Base-by-base conservation (phyloP, 1,284 basidiomycete species). In the Irpex sp. region DNA sequence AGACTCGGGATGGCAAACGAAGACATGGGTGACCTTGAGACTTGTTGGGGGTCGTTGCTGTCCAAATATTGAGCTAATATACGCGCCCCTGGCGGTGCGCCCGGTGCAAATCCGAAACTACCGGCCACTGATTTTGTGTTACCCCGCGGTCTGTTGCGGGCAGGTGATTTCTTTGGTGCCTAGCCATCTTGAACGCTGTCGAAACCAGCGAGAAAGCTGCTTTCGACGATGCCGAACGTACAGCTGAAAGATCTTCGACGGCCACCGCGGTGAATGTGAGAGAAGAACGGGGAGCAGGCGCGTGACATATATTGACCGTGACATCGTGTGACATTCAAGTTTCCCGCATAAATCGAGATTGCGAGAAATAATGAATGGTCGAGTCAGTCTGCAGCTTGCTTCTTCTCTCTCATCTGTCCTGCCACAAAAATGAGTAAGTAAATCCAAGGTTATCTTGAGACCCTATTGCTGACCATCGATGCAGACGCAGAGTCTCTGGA, bases 401-500 rank as follows among this genome's bases (percentile, higher is more conserved):
- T 19, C 19, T 4, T 51, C 19, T 21, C 49, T 9, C 53, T 36
- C 21, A 17, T 15, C 26, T 31, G 3, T 5, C 33, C 31, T 17
- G 13, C 8, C 13, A 5, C 4, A 26, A 55, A 37, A 60, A 64
- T 66, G 65, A 64, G 65, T 66, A 17, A 59, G 61, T 59, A 26
- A 7, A 21, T 19, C n/a, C 5, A 26, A n/a, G 58, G 39, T 8
- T 46, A 21, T 17, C 6, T 6, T 1, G 7, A 43, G 26, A 9
- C 13, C 21, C 8, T 5, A n/a, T 57, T 9, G 37, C 49, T 47
- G 7, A 54, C 9, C 4, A 13, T 7, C 4, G 17, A 9, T 37
- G 2, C 58, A 77, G 77, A 76, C 66, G 69, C 67, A 11, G 84
- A 84, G 61, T 80, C 80, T 50, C 78, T 90, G 60, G 78, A 85